Conservation (phyloP, 306 rosid species). For the Cicer judaicum region DNA sequence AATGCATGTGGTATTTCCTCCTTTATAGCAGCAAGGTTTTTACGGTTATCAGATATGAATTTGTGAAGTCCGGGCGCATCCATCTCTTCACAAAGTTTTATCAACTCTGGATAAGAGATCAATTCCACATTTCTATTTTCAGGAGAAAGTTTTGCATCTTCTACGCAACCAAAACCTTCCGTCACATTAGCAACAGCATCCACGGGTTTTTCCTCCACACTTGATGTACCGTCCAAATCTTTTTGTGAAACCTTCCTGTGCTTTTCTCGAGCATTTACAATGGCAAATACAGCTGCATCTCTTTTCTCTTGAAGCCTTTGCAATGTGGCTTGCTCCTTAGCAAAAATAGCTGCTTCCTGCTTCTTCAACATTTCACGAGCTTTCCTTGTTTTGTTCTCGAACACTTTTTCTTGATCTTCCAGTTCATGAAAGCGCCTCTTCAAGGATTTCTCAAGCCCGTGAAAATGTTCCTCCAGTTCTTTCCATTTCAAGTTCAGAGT, state of each 20-base stretch:
- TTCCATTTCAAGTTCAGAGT: slow-evolving; percentile 95
- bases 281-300: slow-evolving; percentile 78
- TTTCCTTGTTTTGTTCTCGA: slow-evolving; percentile 68
- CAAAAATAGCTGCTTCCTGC: slow-evolving; percentile 70
- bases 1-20: slow-evolving; percentile 92
- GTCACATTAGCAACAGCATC: slow-evolving; percentile 56
- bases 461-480: slow-evolving; percentile 95
- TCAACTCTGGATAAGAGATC: slow-evolving; percentile 74
- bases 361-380: slow-evolving; percentile 74
- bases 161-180: slow-evolving; percentile 45
- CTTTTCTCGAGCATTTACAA: slow-evolving; percentile 78
- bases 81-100: slow-evolving; percentile 82
- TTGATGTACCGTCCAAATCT: slow-evolving; percentile 49
- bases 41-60: slow-evolving; percentile 93
- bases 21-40: slow-evolving; percentile 87
- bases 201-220: slow-evolving; percentile 65
- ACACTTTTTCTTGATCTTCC: slow-evolving; percentile 95
- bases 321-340: slow-evolving; percentile 80
- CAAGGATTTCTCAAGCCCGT: slow-evolving; percentile 95
- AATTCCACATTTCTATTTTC: slow-evolving; percentile 54
- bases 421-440: slow-evolving; percentile 97
- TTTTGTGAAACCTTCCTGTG: slow-evolving; percentile 68
- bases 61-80: slow-evolving; percentile 87
- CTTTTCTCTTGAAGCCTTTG: slow-evolving; percentile 85
- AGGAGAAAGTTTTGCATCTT: slow-evolving; percentile 57